These are phyloP conservation scores for Hymenoscyphus linearis DNA, from an alignment of 2,329 filamentous ascomycete genomes.

Conservation along the genomic window DNA sequence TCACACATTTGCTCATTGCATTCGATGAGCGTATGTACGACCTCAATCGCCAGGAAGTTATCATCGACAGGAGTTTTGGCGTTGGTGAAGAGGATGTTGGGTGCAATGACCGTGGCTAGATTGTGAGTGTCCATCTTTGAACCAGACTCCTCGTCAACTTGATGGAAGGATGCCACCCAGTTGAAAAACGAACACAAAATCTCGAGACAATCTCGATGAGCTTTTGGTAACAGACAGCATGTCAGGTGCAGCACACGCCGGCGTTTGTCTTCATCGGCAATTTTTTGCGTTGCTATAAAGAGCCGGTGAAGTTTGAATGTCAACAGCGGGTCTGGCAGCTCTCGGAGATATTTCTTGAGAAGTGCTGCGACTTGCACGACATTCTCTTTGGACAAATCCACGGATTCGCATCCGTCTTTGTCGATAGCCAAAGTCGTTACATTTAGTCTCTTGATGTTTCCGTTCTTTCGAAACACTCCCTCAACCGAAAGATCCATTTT, in stretches of 20 bases:
- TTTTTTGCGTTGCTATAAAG: slow-evolving; percentile 86
- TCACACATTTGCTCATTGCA: slow-evolving; percentile 96
- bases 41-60: slow-evolving; percentile 88
- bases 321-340: slow-evolving; percentile 89
- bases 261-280: slow-evolving; percentile 73
- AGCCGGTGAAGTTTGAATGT: slow-evolving; percentile 91
- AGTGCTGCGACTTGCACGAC: slow-evolving; percentile 92
- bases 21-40: slow-evolving; percentile 84
- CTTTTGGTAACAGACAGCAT: slow-evolving; percentile 88
- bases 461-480: slow-evolving; percentile 97
- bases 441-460: slow-evolving; percentile 90
- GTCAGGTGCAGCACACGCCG: slow-evolving; percentile 83
- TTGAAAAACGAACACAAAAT: slow-evolving; percentile 94
- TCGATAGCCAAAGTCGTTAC: slow-evolving; percentile 85
- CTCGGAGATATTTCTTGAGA: slow-evolving; percentile 89
- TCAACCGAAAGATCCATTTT: slow-evolving; percentile 99
- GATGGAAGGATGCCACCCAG: slow-evolving; percentile 95
- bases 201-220: slow-evolving; percentile 88
- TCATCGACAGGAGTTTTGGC: slow-evolving; percentile 70
- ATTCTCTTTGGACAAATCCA: slow-evolving; percentile 82
- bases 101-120: slow-evolving; percentile 92
- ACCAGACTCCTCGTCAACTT: slow-evolving; percentile 92
- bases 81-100: slow-evolving; percentile 80
- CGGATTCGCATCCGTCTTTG: slow-evolving; percentile 73
- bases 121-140: slow-evolving; percentile 99